Percentiles rank a stretch among this genome's conserved stretches.
Conservation (phyloP, 805 yeast species). For the Myxozyma lipomycoides region DNA sequence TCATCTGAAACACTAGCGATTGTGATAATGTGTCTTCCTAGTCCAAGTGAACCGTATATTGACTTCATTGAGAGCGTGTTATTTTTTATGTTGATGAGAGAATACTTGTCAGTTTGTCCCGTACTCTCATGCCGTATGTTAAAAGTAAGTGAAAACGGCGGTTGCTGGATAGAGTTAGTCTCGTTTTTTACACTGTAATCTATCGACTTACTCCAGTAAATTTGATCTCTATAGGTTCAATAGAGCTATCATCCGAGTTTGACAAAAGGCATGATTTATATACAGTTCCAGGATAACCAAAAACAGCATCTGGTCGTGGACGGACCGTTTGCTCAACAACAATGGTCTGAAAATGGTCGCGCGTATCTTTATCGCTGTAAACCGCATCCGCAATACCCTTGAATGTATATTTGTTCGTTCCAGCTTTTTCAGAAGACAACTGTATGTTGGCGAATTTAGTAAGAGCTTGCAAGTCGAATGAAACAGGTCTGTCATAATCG, state of each 20-base stretch:
- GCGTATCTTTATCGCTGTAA: constrained; percentile 44
- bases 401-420: constrained; percentile 59
- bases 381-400: constrained; percentile 61
- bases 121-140: constrained; percentile 57
- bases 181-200: too few relatives aligned
- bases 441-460: constrained; percentile 50
- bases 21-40: constrained; percentile 68
- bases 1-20: constrained; percentile 60
- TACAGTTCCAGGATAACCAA: constrained; percentile 46
- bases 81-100: constrained; percentile 44
- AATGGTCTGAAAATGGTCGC: constrained; percentile 36
- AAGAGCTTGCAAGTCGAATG: constrained; percentile 45
- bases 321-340: constrained; percentile 51
- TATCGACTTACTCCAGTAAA: constrained; percentile 52
- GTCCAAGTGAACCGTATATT: constrained; percentile 49
- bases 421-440: constrained; percentile 46
- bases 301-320: constrained; percentile 57
- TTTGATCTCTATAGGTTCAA: constrained; percentile 51
- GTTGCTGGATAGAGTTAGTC: background rate
- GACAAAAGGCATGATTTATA: constrained; percentile 48
- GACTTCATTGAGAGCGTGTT: constrained; percentile 41
- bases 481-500: background rate
- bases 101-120: constrained; percentile 49
- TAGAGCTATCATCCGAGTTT: constrained; percentile 41
- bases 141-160: constrained; percentile 39